Percentiles rank a stretch among this genome's conserved stretches.
These are phyloP conservation scores for Tephrocybe sp. DNA, from an alignment of 768 basidiomycete species.

Conservation along the genomic window DNA sequence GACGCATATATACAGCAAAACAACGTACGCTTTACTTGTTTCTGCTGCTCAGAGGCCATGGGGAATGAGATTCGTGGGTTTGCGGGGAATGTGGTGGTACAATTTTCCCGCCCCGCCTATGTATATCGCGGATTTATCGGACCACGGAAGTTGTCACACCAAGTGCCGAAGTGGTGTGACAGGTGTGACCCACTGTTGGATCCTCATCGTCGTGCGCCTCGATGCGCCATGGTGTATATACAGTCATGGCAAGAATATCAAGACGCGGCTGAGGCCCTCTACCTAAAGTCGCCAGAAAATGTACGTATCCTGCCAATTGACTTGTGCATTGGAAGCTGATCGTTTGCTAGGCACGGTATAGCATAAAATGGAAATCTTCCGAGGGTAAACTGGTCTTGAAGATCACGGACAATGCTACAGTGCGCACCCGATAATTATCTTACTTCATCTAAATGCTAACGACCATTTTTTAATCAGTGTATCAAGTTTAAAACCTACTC, in stretches of 20 bases:
- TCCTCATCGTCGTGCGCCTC: slow-evolving; percentile 24
- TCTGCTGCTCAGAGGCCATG: slow-evolving; percentile 28
- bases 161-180: slow-evolving; percentile 15
- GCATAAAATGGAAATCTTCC: slow-evolving; percentile 85
- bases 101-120: slow-evolving; percentile 6
- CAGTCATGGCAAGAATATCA: slow-evolving; percentile 88
- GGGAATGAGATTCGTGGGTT: neutral
- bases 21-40: slow-evolving; percentile 23
- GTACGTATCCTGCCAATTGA: slow-evolving; percentile 37
- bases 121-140: slow-evolving; percentile 21
- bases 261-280: slow-evolving; percentile 85
- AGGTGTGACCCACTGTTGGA: slow-evolving; percentile 16
- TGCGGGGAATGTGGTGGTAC: neutral
- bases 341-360: slow-evolving; percentile 71
- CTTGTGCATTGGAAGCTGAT: neutral
- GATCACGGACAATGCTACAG: slow-evolving; percentile 88
- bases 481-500: slow-evolving; percentile 96
- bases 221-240: slow-evolving; percentile 83
- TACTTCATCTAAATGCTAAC: no score
- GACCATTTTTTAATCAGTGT: slow-evolving; percentile 51
- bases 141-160: slow-evolving; percentile 7
- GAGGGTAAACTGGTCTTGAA: slow-evolving; percentile 90
- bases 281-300: slow-evolving; percentile 72
- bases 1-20: neutral
- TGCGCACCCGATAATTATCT: slow-evolving; percentile 32